Base-by-base conservation (phyloP, 2,329 filamentous ascomycete genomes). In the Uncinocarpus reesii region DNA sequence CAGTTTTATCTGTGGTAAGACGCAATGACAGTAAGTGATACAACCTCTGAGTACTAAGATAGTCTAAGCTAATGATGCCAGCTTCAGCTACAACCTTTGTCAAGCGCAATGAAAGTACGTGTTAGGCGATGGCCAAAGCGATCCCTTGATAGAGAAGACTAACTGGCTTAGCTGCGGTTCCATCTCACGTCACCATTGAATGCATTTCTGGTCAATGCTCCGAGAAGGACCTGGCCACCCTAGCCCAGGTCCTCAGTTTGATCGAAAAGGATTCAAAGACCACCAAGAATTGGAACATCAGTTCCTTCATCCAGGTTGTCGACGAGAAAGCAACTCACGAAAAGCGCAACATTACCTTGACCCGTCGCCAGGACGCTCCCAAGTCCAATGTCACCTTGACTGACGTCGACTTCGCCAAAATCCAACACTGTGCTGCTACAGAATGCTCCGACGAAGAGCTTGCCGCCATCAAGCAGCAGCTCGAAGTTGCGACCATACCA, bases 131-230 rank as follows among this genome's bases (percentile, higher is more conserved):
- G 4, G 10, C 4, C 4, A 7, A n/a, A 37, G 35, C 20, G 2
- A 37, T 23, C 18, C 18, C 10, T 7, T 13, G 7, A 8, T 10
- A 16, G 23, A 21, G 4, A n/a, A n/a, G n/a, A n/a, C 35, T 37
- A 23, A 37, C 35, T 11, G 11, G 6, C 20, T 4, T n/a, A 46
- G 43, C 32, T 7, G 15, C 10, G n/a, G 6, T 38, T 38, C 43
- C 43, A 13, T 37, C 43, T 37, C 36, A 48, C 16, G 38, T 46
- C n/a, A 37, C 24, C 24, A 48, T 48, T 13, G 49, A 47, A 20
- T 51, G 49, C 16, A 2, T 48, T 20, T 34, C 49, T 28, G 49
- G 49, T 10, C 37, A 51, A 32, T 51, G 49, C 24, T 38, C 37
- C 7, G 37, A 42, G 18, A 29, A 42, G 11, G 43, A 51, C 10